A percentile compares a stretch with the other conserved stretches of the same genome.
phyloP scores from a whole-genome alignment of 2,329 filamentous ascomycete genomes.

The Xylariaceae sp. region DNA sequence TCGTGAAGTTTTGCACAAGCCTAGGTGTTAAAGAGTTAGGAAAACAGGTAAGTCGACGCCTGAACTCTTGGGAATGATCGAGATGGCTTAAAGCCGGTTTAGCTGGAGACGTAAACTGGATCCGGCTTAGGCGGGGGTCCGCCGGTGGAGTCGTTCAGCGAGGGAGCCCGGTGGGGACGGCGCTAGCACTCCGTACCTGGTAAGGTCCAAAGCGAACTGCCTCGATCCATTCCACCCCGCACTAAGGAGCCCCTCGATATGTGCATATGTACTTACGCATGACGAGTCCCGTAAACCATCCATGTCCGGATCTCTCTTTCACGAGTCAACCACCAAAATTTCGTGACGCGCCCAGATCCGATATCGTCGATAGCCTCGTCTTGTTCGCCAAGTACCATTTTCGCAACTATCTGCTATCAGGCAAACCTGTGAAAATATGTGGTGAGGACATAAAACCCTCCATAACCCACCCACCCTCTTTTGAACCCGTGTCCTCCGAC shows the following conservation, averaged over 20 bases:
- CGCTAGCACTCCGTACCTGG: too few species aligned
- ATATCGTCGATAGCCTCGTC: neutral
- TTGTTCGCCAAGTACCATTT: neutral
- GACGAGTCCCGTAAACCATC: neutral
- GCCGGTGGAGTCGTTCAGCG: too few species aligned
- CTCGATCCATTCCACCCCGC: neutral
- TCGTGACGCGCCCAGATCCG: conserved; percentile 12
- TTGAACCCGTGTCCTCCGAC: neutral
- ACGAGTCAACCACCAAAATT: conserved; percentile 8
- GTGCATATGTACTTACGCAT: neutral
- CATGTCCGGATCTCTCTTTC: neutral
- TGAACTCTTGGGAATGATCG: too few species aligned
- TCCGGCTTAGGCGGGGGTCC: too few species aligned
- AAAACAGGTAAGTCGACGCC: too few species aligned
- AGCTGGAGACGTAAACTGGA: too few species aligned
- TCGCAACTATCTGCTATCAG: neutral
- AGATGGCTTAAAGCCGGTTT: too few species aligned
- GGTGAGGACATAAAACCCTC: conserved; percentile 8
- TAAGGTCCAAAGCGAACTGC: too few species aligned
- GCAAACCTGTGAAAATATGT: conserved; percentile 13
- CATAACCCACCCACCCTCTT: neutral
- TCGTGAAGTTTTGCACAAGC: too few species aligned
- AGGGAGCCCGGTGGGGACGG: too few species aligned
- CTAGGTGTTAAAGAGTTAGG: too few species aligned
- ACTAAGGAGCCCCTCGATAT: neutral